Conservation (phyloP, 495 filamentous ascomycete genomes). For the Podospora australis region DNA sequence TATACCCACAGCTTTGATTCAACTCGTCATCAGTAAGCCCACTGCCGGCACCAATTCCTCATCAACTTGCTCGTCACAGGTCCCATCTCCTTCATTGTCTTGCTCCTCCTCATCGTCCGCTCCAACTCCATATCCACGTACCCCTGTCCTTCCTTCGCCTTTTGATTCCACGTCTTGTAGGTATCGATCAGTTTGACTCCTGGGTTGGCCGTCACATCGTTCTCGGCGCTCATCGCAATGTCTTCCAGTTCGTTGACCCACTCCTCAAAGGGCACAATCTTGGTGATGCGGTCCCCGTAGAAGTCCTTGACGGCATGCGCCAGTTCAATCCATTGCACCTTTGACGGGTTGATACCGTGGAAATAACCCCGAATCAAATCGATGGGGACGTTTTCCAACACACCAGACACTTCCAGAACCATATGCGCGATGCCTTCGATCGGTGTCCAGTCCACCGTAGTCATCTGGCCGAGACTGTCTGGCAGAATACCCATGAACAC, state of each 20-base stretch:
- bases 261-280: conserved; percentile 31
- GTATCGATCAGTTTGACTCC: conserved; percentile 42
- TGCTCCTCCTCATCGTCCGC: conserved; percentile 25
- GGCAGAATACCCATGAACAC: conserved; percentile 38
- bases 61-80: conserved; percentile 38
- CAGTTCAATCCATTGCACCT: conserved; percentile 30
- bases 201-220: conserved; percentile 33
- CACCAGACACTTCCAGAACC: conserved; percentile 31
- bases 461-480: conserved; percentile 29
- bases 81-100: conserved; percentile 31
- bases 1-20: too few relatives aligned
- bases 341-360: conserved; percentile 42
- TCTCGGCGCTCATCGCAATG: conserved; percentile 23
- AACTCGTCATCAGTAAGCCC: conserved; percentile 32
- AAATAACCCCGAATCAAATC: conserved; percentile 36
- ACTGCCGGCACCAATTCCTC: conserved; percentile 46
- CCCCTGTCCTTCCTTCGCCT: conserved; percentile 11
- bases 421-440: conserved; percentile 38
- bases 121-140: conserved; percentile 26
- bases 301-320: conserved; percentile 29
- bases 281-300: conserved; percentile 30
- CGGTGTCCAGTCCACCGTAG: conserved; percentile 50
- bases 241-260: conserved; percentile 36
- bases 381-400: conserved; percentile 18
- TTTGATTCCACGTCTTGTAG: conserved; percentile 26